These are phyloP conservation scores for Exophiala calicioides DNA, from an alignment of 2,329 filamentous ascomycete genomes.

Conservation along the genomic window DNA sequence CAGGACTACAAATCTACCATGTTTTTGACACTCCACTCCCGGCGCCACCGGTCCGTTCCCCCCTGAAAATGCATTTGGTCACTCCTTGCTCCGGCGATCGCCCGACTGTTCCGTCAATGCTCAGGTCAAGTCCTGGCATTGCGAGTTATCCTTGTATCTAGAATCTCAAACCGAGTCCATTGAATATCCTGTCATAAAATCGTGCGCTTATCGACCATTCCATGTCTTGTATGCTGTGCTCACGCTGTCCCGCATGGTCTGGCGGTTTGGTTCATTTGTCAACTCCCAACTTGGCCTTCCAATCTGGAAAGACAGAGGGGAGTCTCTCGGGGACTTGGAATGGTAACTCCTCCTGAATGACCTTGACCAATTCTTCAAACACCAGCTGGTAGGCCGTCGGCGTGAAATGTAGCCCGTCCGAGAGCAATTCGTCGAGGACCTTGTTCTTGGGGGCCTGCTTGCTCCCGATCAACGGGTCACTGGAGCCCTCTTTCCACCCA, in stretches of 20 bases:
- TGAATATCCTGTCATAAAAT: no score
- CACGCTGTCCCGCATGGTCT: no score
- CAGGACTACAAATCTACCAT: background rate
- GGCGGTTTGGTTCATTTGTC: background rate
- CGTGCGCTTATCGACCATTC: no score
- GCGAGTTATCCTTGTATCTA: slow-evolving; percentile 15
- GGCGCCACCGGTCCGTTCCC: slow-evolving; percentile 11
- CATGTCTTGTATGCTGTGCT: no score
- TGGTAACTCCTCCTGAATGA: slow-evolving; percentile 55
- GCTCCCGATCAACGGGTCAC: slow-evolving; percentile 56
- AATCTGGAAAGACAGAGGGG: slow-evolving; percentile 56
- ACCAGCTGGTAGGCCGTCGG: slow-evolving; percentile 58
- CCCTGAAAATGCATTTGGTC: slow-evolving; percentile 14
- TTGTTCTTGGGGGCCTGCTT: slow-evolving; percentile 60
- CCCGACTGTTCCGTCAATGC: slow-evolving; percentile 2
- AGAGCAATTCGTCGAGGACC: slow-evolving; percentile 26
- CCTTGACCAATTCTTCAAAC: slow-evolving; percentile 54
- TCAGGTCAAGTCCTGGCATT: slow-evolving; percentile 9
- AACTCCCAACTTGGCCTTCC: slow-evolving; percentile 36
- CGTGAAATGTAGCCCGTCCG: slow-evolving; percentile 59
- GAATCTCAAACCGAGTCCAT: slow-evolving; percentile 17
- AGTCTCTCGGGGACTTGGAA: slow-evolving; percentile 56
- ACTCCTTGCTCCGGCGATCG: slow-evolving; percentile 14
- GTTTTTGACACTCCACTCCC: slow-evolving; percentile 16
- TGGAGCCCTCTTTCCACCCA: slow-evolving; percentile 51